Evolutionary conservation across 345 rosid species (phyloP).

Genomic region (Citrus glauca): DNA sequence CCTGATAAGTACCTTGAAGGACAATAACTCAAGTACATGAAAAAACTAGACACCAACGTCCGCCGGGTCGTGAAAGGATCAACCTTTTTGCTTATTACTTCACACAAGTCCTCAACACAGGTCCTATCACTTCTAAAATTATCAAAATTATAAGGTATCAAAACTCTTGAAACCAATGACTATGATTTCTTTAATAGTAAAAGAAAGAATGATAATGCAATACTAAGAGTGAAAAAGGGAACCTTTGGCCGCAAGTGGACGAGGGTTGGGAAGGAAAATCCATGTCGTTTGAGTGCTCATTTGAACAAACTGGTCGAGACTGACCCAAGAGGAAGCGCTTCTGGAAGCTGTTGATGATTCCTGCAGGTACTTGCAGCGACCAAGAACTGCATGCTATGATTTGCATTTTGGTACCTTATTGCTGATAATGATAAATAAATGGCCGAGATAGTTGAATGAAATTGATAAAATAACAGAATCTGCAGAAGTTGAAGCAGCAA

Average conservation of each 20-base stretch:
- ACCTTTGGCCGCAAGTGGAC: slow-evolving; percentile 30
- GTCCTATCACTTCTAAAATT: slow-evolving; percentile 33
- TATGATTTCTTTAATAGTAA: background rate
- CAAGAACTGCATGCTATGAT: slow-evolving; percentile 28
- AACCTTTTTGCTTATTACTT: slow-evolving; percentile 30
- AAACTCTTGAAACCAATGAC: background rate
- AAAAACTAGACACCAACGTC: slow-evolving; percentile 48
- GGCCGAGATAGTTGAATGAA: background rate
- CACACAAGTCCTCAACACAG: slow-evolving; percentile 32
- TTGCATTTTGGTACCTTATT: slow-evolving; percentile 32
- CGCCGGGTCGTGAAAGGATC: slow-evolving; percentile 46
- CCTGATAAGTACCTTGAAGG: slow-evolving; percentile 99
- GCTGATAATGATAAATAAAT: background rate
- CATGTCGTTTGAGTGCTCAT: slow-evolving; percentile 14
- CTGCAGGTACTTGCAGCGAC: slow-evolving; percentile 23
- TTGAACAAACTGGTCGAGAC: slow-evolving; percentile 33
- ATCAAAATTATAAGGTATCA: slow-evolving; percentile 3
- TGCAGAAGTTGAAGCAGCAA: background rate
- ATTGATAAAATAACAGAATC: background rate
- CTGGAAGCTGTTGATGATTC: background rate
- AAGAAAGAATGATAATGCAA: background rate
- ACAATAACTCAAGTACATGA: slow-evolving; percentile 47
- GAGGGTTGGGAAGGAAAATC: slow-evolving; percentile 23
- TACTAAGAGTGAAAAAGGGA: slow-evolving; percentile 6
- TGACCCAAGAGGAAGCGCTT: slow-evolving; percentile 25